These are phyloP conservation scores for Kwoniella shivajii DNA, from an alignment of 1,284 basidiomycete genomes.

Conservation along the genomic window DNA sequence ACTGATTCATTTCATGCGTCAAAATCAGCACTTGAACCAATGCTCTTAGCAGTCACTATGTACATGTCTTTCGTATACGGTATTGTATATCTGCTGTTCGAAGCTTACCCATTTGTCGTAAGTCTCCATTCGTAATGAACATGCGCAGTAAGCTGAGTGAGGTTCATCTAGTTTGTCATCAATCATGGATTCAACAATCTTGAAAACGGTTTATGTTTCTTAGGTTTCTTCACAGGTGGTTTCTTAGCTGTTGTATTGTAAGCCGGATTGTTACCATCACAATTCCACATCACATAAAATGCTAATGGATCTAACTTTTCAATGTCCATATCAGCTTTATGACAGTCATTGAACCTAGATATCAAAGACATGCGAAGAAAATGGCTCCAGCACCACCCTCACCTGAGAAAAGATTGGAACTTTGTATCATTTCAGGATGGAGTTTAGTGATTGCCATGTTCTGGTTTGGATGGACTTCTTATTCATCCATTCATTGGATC, in stretches of 20 bases:
- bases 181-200: constrained; percentile 58
- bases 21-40: constrained; percentile 64
- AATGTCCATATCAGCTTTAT: constrained; percentile 22
- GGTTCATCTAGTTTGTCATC: constrained; percentile 39
- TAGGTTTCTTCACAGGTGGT: constrained; percentile 57
- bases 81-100: constrained; percentile 49
- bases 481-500: constrained; percentile 54
- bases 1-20: neutral
- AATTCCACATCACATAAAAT: neutral
- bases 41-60: constrained; percentile 69
- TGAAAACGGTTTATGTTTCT: constrained; percentile 57
- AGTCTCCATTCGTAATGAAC: neutral
- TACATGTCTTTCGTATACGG: constrained; percentile 62
- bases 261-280: constrained; percentile 8
- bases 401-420: constrained; percentile 47
- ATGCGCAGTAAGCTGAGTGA: neutral
- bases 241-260: constrained; percentile 37
- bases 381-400: constrained; percentile 31
- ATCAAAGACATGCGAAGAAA: constrained; percentile 30
- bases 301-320: neutral
- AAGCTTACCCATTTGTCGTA: constrained; percentile 54
- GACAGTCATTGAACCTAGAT: constrained; percentile 38
- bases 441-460: constrained; percentile 51
- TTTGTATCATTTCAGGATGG: constrained; percentile 54
- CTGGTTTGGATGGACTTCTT: constrained; percentile 57